Percentiles rank a stretch among this genome's conserved stretches.
These are phyloP conservation scores for Phenoliferia sp. DNA, from an alignment of 1,284 basidiomycete species.

Conservation along the genomic window DNA sequence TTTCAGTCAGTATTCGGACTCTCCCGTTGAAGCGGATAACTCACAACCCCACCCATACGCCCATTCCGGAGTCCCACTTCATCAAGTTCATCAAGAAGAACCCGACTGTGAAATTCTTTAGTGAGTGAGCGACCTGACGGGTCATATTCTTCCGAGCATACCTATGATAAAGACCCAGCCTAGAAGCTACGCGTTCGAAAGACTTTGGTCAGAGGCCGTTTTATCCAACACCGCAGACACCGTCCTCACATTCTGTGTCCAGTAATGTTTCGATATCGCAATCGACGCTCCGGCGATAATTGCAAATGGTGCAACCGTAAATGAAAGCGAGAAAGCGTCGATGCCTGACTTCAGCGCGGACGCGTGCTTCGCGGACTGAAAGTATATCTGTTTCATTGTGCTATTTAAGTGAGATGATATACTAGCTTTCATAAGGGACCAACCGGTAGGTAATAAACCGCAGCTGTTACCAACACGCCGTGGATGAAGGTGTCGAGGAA, in stretches of 20 bases:
- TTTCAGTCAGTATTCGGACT: not conserved
- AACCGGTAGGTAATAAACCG: not conserved
- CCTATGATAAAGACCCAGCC: conserved; percentile 28
- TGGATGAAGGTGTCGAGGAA: conserved; percentile 43
- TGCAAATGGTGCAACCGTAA: conserved; percentile 33
- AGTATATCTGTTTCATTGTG: not conserved
- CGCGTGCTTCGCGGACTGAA: not conserved
- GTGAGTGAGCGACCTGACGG: too few species aligned
- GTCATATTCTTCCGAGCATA: too few species aligned
- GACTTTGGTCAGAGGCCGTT: not conserved
- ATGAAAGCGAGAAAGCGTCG: not conserved
- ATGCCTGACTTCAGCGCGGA: not conserved
- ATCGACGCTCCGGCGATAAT: conserved; percentile 31
- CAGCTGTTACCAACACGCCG: conserved; percentile 35
- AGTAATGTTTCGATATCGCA: conserved; percentile 39
- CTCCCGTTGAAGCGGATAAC: not conserved
- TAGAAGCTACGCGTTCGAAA: not conserved
- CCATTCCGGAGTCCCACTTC: conserved; percentile 39
- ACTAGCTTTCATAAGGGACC: too few species aligned
- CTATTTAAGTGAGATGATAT: too few species aligned
- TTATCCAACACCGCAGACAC: not conserved
- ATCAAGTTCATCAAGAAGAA: conserved; percentile 43
- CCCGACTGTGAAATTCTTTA: too few species aligned
- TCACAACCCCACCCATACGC: conserved; percentile 26
- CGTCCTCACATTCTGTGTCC: conserved; percentile 34